These are phyloP conservation scores for Shiraia sp. DNA, from an alignment of 2,329 filamentous ascomycete genomes.

Conservation along the genomic window DNA sequence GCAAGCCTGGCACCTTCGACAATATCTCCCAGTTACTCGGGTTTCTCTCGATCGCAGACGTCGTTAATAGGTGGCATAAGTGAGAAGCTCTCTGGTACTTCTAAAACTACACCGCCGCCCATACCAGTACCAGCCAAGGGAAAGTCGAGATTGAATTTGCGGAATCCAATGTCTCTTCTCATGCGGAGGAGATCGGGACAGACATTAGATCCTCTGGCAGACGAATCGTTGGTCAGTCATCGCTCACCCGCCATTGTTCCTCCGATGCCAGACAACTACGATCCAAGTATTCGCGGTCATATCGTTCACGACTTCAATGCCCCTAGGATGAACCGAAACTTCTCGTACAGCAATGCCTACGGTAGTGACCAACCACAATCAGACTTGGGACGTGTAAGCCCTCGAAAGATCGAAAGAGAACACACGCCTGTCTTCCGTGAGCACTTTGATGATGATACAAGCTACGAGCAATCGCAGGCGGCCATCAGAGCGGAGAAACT, in stretches of 20 bases:
- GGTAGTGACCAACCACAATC: conserved; percentile 19
- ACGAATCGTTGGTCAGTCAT: conserved; percentile 56
- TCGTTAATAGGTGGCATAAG: conserved; percentile 37
- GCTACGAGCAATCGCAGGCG: conserved; percentile 45
- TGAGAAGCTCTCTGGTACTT: conserved; percentile 32
- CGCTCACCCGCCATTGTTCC: conserved; percentile 50
- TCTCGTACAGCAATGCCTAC: conserved; percentile 40
- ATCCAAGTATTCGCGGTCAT: conserved; percentile 65
- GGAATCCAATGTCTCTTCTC: conserved; percentile 65
- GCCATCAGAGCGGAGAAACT: conserved; percentile 53
- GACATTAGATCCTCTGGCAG: conserved; percentile 49
- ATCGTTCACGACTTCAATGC: conserved; percentile 68
- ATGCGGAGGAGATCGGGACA: conserved; percentile 61
- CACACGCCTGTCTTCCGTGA: conserved; percentile 65
- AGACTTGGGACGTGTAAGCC: conserved; percentile 33
- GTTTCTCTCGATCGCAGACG: conserved; percentile 37
- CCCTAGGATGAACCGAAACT: conserved; percentile 55
- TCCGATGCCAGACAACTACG: conserved; percentile 63
- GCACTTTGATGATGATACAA: conserved; percentile 60
- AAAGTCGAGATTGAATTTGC: conserved; percentile 58
- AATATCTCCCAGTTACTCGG: conserved; percentile 30
- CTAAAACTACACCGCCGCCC: conserved; percentile 23
- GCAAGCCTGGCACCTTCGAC: conserved; percentile 26
- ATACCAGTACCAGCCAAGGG: conserved; percentile 33
- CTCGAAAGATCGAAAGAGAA: conserved; percentile 44